Percentiles rank a stretch among this genome's conserved stretches.
phyloP scores from a whole-genome alignment of 306 rosid species.

The Biancaea sappan region DNA sequence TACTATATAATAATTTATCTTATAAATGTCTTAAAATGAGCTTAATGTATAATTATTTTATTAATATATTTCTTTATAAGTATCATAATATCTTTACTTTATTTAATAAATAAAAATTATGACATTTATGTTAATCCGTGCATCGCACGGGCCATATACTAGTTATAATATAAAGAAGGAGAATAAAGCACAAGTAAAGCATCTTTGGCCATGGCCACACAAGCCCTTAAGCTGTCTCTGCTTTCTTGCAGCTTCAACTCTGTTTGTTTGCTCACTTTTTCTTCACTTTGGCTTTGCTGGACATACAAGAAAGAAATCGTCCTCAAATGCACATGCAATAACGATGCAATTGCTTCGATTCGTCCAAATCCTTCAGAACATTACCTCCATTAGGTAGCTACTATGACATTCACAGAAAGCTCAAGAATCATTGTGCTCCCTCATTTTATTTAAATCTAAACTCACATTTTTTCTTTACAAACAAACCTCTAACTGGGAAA shows the following conservation, averaged over 20 bases:
- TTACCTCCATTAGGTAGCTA: slow-evolving; percentile 25
- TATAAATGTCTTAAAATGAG: too few species aligned
- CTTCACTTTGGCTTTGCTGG: slow-evolving; percentile 49
- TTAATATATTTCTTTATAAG: too few species aligned
- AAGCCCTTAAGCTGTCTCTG: slow-evolving; percentile 35
- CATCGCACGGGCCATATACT: too few species aligned
- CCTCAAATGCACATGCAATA: slow-evolving; percentile 23
- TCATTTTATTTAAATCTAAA: slow-evolving; percentile 5
- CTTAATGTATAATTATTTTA: too few species aligned
- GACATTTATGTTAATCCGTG: too few species aligned
- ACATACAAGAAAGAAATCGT: slow-evolving; percentile 58
- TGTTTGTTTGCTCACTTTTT: slow-evolving; percentile 32
- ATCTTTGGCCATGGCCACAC: slow-evolving; percentile 42
- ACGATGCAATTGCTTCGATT: neutral
- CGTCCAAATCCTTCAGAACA: slow-evolving; percentile 25
- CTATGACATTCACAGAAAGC: slow-evolving; percentile 2
- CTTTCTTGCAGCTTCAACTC: slow-evolving; percentile 41
- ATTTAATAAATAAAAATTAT: too few species aligned
- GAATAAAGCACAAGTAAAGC: slow-evolving; percentile 46
- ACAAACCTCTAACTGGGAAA: neutral
- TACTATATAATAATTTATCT: too few species aligned
- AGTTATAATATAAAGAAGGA: slow-evolving; percentile 33
- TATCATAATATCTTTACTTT: too few species aligned
- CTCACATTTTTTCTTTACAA: neutral
- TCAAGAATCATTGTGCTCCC: slow-evolving; percentile 25